Conservation (phyloP, 345 rosid species). For the Syzygium aromaticum region DNA sequence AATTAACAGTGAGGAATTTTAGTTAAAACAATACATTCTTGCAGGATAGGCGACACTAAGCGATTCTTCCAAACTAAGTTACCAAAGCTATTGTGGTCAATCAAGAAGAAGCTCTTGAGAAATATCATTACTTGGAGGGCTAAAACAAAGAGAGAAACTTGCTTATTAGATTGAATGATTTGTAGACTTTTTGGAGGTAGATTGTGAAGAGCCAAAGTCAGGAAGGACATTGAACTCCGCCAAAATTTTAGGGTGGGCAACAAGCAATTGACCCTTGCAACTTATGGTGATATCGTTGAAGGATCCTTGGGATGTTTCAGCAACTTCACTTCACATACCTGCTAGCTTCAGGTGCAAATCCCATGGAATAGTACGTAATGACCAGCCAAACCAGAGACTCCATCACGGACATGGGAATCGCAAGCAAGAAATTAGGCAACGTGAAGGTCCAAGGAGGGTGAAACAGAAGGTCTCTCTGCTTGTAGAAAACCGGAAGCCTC, state of each 20-base stretch:
- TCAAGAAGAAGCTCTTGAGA: not conserved
- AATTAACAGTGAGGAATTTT: not conserved
- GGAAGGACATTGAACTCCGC: not conserved
- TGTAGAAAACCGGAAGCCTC: slow-evolving; percentile 84
- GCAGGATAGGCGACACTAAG: not conserved
- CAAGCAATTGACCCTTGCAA: not conserved
- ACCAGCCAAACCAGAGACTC: slow-evolving; percentile 62
- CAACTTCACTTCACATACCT: slow-evolving; percentile 23
- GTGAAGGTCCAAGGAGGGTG: slow-evolving; percentile 83
- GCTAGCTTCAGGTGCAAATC: slow-evolving; percentile 69
- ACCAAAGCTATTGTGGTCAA: not conserved
- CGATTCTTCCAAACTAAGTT: not conserved
- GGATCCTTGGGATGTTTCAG: not conserved
- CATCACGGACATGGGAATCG: slow-evolving; percentile 53
- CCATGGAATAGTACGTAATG: slow-evolving; percentile 58
- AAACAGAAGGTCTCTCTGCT: slow-evolving; percentile 78
- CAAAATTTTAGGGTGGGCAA: not conserved
- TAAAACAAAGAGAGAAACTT: not conserved
- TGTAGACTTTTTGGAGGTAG: not conserved
- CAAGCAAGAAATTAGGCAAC: slow-evolving; percentile 55
- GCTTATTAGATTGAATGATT: not conserved
- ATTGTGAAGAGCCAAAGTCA: not conserved
- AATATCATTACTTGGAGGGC: not conserved
- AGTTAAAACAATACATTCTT: not conserved
- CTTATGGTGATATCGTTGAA: not conserved